Percentiles rank a stretch among this genome's conserved stretches.
Evolutionary conservation across 169 alveolate genomes (phyloP).

Genomic region (Cryptosporidium meleagridis): DNA sequence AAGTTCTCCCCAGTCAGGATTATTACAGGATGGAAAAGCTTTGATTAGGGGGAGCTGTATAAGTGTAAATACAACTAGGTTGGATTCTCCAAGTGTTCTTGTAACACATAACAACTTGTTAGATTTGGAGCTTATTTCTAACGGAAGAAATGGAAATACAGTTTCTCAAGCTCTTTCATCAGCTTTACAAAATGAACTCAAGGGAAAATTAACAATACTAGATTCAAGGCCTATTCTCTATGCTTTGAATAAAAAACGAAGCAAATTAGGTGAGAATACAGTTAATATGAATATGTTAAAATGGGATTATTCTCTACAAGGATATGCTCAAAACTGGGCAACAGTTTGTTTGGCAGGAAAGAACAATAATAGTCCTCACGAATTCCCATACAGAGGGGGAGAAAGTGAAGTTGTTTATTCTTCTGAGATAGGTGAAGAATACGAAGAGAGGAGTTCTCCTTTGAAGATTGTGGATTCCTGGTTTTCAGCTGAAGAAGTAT

Average conservation of each 20-base stretch:
- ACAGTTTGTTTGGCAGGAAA: conserved; percentile 68
- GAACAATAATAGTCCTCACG: conserved; percentile 63
- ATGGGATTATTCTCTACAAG: conserved; percentile 70
- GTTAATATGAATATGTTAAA: conserved; percentile 63
- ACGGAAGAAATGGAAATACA: conserved; percentile 50
- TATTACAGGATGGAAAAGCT: conserved; percentile 62
- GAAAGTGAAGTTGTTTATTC: conserved; percentile 67
- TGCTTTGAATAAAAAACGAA: conserved; percentile 45
- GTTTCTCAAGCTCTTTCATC: conserved; percentile 57
- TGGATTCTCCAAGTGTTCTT: conserved; percentile 45
- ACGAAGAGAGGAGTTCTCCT: conserved; percentile 45
- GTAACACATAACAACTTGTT: conserved; percentile 40
- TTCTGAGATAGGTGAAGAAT: conserved; percentile 41
- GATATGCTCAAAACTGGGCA: conserved; percentile 73
- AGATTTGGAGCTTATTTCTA: conserved; percentile 41
- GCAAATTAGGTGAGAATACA: conserved; percentile 26
- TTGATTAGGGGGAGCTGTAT: conserved; percentile 56
- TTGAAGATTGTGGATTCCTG: conserved; percentile 48
- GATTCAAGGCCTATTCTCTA: conserved; percentile 60
- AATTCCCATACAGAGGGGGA: conserved; percentile 73
- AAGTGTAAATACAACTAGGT: conserved; percentile 46
- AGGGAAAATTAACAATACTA: conserved; percentile 4
- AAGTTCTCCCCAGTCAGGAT: conserved; percentile 70
- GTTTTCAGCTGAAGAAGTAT: conserved; percentile 59
- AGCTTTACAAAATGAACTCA: conserved; percentile 35